Evolutionary conservation across 306 rosid species (phyloP), one percentile per base, ranked within the genome.

Genomic region (Rosa lucieae): DNA sequence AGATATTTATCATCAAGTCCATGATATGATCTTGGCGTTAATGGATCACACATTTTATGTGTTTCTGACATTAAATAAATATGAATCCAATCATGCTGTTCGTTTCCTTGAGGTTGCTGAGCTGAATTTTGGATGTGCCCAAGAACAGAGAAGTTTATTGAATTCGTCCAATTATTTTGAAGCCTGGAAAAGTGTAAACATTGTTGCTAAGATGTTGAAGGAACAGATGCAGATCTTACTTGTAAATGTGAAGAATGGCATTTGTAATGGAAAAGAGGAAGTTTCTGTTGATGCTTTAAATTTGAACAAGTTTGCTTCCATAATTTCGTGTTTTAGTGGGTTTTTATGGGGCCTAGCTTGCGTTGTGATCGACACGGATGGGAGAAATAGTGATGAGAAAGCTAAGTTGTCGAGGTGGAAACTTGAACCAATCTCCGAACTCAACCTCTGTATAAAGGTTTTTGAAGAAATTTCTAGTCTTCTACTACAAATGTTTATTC

Each of bases 31-130:
- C 53, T 91, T 89, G 76, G 84, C 92, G 37, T 82, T 91, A 83
- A 86, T 94, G 92, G 93, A 94, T 81, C 94, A 91, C 87, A 91
- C 97, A 11, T 84, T 90, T 40, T 76, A 84, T 78, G 84, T 84
- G 71, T 82, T 92, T 82, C 82, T 87, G 83, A 76, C 90, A 75
- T 77, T 90, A 32, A 92, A 85, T 83, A 92, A 89, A 78, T 82
- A 85, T 84, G 90, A 88, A 74, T 51, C 80, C 77, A 82, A 77
- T 67, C 80, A 86, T 68, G 88, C 65, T 62, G 73, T 82, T 79
- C 68, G 55, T 63, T 29, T 37, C 77, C 70, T 80, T 79, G 80
- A 83, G 53, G 83, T 84, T 77, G 74, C 86, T 74, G 85, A 83
- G 79, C 39, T 81, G 75, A 70, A 74, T 83, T 37, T 79, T 49